A percentile compares a stretch with the other conserved stretches of the same genome.
Conservation (phyloP, 1,284 basidiomycete species). For the Pseudomicrostroma phylloplanum region DNA sequence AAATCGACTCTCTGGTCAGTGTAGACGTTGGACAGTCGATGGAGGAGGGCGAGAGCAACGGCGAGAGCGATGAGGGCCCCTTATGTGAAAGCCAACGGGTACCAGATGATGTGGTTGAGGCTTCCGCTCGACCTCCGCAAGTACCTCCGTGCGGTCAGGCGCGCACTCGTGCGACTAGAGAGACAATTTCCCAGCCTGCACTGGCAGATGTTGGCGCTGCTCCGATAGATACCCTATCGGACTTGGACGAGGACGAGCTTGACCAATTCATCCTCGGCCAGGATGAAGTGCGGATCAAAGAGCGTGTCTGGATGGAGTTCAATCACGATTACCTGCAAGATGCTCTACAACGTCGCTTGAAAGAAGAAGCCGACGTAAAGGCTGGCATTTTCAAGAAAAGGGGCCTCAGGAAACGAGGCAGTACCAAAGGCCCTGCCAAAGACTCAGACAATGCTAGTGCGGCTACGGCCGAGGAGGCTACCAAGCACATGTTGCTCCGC, state of each 20-base stretch:
- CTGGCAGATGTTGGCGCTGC: neutral
- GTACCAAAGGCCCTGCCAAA: constrained; percentile 18
- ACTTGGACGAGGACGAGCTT: constrained; percentile 83
- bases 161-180: too few species aligned
- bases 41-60: too few species aligned
- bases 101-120: too few species aligned
- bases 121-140: too few species aligned
- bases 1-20: too few species aligned
- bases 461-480: constrained; percentile 42
- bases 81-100: too few species aligned
- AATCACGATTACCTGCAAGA: constrained; percentile 90
- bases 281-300: constrained; percentile 81
- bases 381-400: constrained; percentile 45
- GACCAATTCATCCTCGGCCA: constrained; percentile 72
- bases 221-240: constrained; percentile 25
- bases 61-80: too few species aligned
- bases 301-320: constrained; percentile 91
- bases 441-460: constrained; percentile 38
- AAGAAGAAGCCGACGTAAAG: constrained; percentile 46
- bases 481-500: constrained; percentile 41
- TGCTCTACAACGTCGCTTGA: constrained; percentile 43
- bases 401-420: neutral
- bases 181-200: neutral
- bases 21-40: too few species aligned
- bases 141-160: too few species aligned